Evolutionary conservation across 305 asterid species (phyloP).

Genomic region (Salvia sclarea): DNA sequence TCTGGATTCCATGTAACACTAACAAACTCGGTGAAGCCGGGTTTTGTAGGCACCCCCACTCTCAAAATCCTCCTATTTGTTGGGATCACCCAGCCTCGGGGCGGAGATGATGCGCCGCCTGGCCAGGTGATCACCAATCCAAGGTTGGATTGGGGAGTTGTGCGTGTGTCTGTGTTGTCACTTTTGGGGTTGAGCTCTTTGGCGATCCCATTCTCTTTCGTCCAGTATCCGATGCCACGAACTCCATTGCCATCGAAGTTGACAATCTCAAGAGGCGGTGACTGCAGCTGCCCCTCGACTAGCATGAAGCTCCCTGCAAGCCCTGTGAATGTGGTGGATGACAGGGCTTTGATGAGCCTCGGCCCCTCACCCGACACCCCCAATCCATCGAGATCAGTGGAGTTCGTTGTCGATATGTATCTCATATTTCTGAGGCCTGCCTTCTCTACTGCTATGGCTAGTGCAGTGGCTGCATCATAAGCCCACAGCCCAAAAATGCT

Average conservation of each 20-base stretch:
- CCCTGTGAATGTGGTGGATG: conserved; percentile 43
- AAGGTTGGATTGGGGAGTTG: conserved; percentile 30
- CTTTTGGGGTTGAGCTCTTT: conserved; percentile 28
- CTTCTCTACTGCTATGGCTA: conserved; percentile 62
- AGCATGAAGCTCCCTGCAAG: conserved; percentile 48
- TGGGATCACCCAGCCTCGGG: conserved; percentile 64
- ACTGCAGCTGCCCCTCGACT: conserved; percentile 48
- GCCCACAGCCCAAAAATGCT: conserved; percentile 59
- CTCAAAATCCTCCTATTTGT: conserved; percentile 52
- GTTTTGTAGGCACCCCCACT: conserved; percentile 53
- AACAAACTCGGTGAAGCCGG: conserved; percentile 51
- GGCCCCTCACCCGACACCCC: conserved; percentile 57
- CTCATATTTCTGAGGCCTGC: conserved; percentile 24
- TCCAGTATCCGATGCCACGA: conserved; percentile 58
- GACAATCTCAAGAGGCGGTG: conserved; percentile 51
- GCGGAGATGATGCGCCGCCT: conserved; percentile 39
- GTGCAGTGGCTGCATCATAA: conserved; percentile 54
- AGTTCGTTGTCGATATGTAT: conserved; percentile 23
- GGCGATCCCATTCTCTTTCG: conserved; percentile 30
- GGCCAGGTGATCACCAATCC: conserved; percentile 59
- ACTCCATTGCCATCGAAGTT: conserved; percentile 47
- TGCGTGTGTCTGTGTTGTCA: not conserved
- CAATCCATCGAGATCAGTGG: conserved; percentile 49
- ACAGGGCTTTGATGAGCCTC: conserved; percentile 40
- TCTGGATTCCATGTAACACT: conserved; percentile 39